A percentile compares a stretch with the other conserved stretches of the same genome.
phyloP scores from a whole-genome alignment of 345 rosid genomes.

The Kandelia obovata region DNA sequence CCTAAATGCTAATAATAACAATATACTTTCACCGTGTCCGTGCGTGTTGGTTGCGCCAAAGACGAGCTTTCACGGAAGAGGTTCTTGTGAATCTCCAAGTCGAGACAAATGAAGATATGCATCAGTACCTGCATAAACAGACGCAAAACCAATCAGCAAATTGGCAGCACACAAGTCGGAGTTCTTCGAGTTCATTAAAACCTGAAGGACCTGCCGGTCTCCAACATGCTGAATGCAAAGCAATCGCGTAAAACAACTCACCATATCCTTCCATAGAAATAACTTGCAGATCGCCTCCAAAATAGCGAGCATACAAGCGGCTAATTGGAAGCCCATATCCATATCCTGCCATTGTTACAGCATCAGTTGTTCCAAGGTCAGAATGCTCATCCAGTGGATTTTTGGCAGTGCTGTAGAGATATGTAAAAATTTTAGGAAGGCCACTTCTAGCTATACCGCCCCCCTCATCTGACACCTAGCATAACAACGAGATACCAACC shows the following conservation, averaged over 20 bases:
- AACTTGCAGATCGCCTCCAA: constrained; percentile 93
- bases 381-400: constrained; percentile 68
- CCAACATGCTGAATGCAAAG: neutral
- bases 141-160: neutral
- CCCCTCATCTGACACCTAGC: constrained; percentile 90
- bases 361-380: constrained; percentile 59
- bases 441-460: constrained; percentile 98
- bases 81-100: constrained; percentile 61
- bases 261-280: constrained; percentile 99
- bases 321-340: constrained; percentile 94
- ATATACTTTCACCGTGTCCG: too few species aligned
- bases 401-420: constrained; percentile 89
- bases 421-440: constrained; percentile 90
- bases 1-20: too few species aligned
- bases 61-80: constrained; percentile 42
- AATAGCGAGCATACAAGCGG: constrained; percentile 89
- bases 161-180: neutral
- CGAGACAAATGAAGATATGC: constrained; percentile 68
- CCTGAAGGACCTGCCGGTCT: neutral
- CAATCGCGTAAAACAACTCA: constrained; percentile 34
- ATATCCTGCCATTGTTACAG: constrained; percentile 89
- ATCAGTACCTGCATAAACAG: constrained; percentile 55
- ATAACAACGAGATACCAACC: constrained; percentile 10
- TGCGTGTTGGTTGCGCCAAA: too few species aligned
- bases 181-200: neutral